Evolutionary conservation across 805 yeast genomes (phyloP).

Genomic region (Schwanniomyces vanrijiae): DNA sequence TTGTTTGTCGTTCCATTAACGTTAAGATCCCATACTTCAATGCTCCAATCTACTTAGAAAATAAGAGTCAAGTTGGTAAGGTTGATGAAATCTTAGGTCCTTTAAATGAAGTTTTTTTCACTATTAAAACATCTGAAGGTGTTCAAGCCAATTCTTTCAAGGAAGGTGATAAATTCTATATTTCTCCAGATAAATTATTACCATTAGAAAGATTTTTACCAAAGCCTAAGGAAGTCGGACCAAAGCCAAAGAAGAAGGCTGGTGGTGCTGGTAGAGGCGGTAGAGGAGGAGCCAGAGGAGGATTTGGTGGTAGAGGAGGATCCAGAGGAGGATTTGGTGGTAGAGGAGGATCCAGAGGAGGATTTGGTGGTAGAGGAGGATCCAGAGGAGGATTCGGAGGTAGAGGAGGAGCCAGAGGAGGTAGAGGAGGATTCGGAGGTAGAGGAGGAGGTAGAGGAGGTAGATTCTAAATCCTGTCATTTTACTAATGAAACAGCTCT

Average conservation of each 20-base stretch:
- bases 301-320: conserved; percentile 42
- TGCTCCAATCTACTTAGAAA: conserved; percentile 96
- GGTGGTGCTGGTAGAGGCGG: conserved; percentile 50
- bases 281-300: conserved; percentile 31
- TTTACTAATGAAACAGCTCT: neutral
- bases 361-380: conserved; percentile 22
- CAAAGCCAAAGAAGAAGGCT: conserved; percentile 73
- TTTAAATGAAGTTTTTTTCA: conserved; percentile 94
- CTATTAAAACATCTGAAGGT: conserved; percentile 95
- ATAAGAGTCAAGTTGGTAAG: conserved; percentile 94
- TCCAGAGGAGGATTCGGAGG: conserved; percentile 44
- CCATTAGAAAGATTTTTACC: conserved; percentile 98
- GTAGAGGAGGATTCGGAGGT: conserved; percentile 46
- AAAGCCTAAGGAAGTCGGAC: conserved; percentile 85
- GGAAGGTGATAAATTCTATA: conserved; percentile 93
- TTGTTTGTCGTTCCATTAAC: conserved; percentile 93
- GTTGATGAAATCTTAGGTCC: conserved; percentile 99
- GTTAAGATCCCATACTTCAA: conserved; percentile 96
- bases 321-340: conserved; percentile 37
- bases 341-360: conserved; percentile 37
- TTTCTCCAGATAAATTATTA: conserved; percentile 91
- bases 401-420: conserved; percentile 43
- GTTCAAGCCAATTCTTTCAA: conserved; percentile 92
- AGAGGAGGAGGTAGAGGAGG: conserved; percentile 38
- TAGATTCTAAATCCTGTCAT: conserved; percentile 14